These are phyloP conservation scores for Solanum peruvianum DNA, from an alignment of 257 asterid genomes.

Conservation along the genomic window DNA sequence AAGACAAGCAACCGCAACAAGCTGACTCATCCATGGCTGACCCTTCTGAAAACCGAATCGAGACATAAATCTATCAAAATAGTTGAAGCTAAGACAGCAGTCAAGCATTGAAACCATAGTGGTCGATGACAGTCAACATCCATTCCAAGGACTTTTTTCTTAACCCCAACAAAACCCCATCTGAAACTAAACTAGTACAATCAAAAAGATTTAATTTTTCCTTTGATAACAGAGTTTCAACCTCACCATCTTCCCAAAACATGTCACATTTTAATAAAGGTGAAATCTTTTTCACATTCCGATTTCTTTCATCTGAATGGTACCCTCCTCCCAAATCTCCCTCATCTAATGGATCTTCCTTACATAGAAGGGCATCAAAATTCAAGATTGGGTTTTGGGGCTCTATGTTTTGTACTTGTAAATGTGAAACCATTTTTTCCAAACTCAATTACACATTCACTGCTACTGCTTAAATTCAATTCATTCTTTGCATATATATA, in stretches of 20 bases:
- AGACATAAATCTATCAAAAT: slow-evolving; percentile 50
- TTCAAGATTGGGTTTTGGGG: slow-evolving; percentile 40
- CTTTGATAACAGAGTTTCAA: slow-evolving; percentile 37
- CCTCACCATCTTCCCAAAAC: slow-evolving; percentile 83
- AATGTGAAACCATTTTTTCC: background rate
- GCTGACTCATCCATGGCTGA: slow-evolving; percentile 84
- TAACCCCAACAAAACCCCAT: slow-evolving; percentile 27
- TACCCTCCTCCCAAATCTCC: background rate
- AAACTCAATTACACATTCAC: background rate
- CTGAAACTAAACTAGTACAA: slow-evolving; percentile 10
- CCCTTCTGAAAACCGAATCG: slow-evolving; percentile 51
- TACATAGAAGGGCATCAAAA: slow-evolving; percentile 55
- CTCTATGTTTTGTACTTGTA: slow-evolving; percentile 10
- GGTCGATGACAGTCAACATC: slow-evolving; percentile 52
- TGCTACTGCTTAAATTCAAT: background rate
- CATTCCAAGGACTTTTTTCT: slow-evolving; percentile 53
- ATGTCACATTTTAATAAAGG: slow-evolving; percentile 47
- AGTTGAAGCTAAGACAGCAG: slow-evolving; percentile 58
- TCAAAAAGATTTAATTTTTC: slow-evolving; percentile 29
- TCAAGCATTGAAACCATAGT: slow-evolving; percentile 45
- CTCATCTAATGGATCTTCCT: slow-evolving; percentile 58
- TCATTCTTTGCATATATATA: no score
- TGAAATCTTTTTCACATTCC: background rate
- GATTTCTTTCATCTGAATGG: background rate
- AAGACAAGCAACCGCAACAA: slow-evolving; percentile 81